A percentile compares a stretch with the other conserved stretches of the same genome.
Conservation (phyloP, 208 protist genomes). For the Leishmania amazonensis region DNA sequence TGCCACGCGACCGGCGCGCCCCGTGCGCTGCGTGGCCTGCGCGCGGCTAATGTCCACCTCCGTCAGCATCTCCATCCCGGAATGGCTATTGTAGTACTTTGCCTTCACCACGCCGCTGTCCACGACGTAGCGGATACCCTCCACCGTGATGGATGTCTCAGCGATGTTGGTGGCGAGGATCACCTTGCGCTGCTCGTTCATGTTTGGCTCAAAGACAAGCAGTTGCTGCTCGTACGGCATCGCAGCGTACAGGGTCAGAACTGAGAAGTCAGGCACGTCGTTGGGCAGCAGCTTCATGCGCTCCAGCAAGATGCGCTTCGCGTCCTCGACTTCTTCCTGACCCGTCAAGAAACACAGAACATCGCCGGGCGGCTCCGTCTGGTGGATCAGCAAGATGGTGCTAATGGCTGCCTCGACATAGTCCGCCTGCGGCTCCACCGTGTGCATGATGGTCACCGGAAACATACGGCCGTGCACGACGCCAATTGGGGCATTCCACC, state of each 20-base stretch:
- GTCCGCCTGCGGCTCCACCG: conserved; percentile 94
- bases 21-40: conserved; percentile 96
- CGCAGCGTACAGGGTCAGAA: conserved; percentile 94
- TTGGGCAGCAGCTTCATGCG: conserved; percentile 79
- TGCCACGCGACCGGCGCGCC: conserved; percentile 96
- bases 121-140: conserved; percentile 98
- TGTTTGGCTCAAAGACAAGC: conserved; percentile 95
- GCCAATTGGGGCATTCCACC: conserved; percentile 93
- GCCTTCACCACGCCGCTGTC: conserved; percentile 98
- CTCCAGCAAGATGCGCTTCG: conserved; percentile 78
- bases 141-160: conserved; percentile 99
- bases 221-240: conserved; percentile 97
- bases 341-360: conserved; percentile 99
- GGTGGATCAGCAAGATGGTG: conserved; percentile 98
- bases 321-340: conserved; percentile 92
- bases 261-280: conserved; percentile 62
- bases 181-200: conserved; percentile 88
- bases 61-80: conserved; percentile 96
- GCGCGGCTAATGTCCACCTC: conserved; percentile 95
- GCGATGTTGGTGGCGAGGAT: conserved; percentile 99
- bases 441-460: conserved; percentile 94
- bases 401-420: conserved; percentile 98
- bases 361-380: conserved; percentile 96
- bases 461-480: conserved; percentile 91
- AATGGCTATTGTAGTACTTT: conserved; percentile 97